Evolutionary conservation across 495 filamentous ascomycete species (phyloP).

Genomic region (Neurospora sp.): DNA sequence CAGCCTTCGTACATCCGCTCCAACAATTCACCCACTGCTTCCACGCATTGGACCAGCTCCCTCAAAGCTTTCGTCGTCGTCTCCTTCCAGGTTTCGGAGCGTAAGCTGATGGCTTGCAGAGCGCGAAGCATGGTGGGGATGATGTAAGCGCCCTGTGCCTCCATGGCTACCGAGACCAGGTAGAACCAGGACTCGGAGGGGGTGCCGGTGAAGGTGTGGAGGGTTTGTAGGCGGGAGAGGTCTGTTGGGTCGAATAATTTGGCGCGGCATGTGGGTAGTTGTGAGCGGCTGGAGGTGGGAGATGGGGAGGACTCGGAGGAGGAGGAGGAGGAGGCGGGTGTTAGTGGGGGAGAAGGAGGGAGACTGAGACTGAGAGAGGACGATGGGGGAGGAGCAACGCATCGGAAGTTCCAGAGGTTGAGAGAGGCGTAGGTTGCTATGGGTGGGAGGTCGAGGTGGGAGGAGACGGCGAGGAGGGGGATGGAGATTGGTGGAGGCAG

Average conservation of each 20-base stretch:
- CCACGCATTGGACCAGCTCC: slow-evolving; percentile 57
- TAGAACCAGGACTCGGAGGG: slow-evolving; percentile 97
- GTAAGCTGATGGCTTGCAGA: slow-evolving; percentile 52
- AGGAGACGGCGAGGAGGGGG: slow-evolving; percentile 65
- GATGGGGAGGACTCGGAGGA: neutral
- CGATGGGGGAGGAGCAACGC: neutral
- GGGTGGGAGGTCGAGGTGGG: slow-evolving; percentile 71
- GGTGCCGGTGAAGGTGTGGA: slow-evolving; percentile 84
- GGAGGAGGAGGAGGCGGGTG: neutral
- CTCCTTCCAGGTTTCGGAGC: slow-evolving; percentile 34
- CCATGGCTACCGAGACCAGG: slow-evolving; percentile 85
- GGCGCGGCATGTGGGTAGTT: slow-evolving; percentile 9
- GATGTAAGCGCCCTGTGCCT: slow-evolving; percentile 73
- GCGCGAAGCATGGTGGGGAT: slow-evolving; percentile 73
- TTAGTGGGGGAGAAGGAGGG: slow-evolving; percentile 20
- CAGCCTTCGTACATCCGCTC: slow-evolving; percentile 85
- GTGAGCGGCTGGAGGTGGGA: neutral
- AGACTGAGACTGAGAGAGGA: neutral
- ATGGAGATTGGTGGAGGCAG: slow-evolving; percentile 73
- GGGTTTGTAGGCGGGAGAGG: slow-evolving; percentile 62
- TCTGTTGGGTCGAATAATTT: slow-evolving; percentile 42
- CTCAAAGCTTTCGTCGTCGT: slow-evolving; percentile 56
- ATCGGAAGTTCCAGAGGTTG: slow-evolving; percentile 82
- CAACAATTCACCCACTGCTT: slow-evolving; percentile 56
- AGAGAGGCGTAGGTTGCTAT: slow-evolving; percentile 86